Conservation (phyloP, 768 basidiomycete species). For the Mycena olivaceomarginata region DNA sequence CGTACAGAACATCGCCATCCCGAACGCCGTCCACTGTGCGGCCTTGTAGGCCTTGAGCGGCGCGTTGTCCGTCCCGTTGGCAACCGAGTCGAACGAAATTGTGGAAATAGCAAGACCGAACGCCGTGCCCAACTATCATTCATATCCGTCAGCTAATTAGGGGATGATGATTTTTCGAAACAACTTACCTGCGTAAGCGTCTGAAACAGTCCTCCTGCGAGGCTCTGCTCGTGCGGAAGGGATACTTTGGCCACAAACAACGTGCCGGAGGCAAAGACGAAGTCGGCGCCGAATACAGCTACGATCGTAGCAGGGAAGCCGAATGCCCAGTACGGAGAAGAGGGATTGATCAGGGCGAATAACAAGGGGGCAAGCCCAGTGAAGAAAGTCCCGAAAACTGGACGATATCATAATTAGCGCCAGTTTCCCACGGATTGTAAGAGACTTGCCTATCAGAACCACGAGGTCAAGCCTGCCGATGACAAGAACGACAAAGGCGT, state of each 20-base stretch:
- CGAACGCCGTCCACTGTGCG: slow-evolving; percentile 73
- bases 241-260: slow-evolving; percentile 86
- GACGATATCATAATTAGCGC: neutral
- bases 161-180: too few relatives aligned
- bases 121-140: slow-evolving; percentile 66
- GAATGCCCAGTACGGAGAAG: slow-evolving; percentile 82
- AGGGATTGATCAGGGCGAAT: slow-evolving; percentile 80
- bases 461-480: slow-evolving; percentile 74
- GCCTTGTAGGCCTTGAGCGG: slow-evolving; percentile 68
- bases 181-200: slow-evolving; percentile 80
- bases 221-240: slow-evolving; percentile 82
- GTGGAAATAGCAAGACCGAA: slow-evolving; percentile 74
- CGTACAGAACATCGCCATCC: slow-evolving; percentile 69
- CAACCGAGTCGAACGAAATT: slow-evolving; percentile 56
- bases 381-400: slow-evolving; percentile 69
- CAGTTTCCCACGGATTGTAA: neutral
- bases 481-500: slow-evolving; percentile 77
- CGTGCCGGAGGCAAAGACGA: slow-evolving; percentile 84
- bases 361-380: slow-evolving; percentile 77
- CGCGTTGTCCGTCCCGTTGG: slow-evolving; percentile 54
- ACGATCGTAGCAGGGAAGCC: slow-evolving; percentile 82
- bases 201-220: slow-evolving; percentile 86
- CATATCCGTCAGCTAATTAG: slow-evolving; percentile 11
- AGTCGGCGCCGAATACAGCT: slow-evolving; percentile 86
- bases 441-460: slow-evolving; percentile 70